Evolutionary conservation across 169 alveolate genomes (phyloP).

Genomic region (Prorocentrum cordatum): DNA sequence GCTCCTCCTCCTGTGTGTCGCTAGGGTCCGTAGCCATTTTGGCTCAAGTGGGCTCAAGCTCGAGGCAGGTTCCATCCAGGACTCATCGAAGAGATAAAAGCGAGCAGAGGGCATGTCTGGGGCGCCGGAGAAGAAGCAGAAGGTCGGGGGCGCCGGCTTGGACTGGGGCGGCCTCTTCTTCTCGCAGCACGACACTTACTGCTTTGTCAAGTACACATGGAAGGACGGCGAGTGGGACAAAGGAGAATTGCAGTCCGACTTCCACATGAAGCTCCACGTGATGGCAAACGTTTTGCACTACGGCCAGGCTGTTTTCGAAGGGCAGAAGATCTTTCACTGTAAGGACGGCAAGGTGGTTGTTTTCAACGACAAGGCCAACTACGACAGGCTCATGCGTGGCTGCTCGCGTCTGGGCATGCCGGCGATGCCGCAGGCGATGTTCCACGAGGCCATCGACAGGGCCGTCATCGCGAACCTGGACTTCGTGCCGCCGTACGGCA

Average conservation of each 20-base stretch:
- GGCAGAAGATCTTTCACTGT: slow-evolving; percentile 15
- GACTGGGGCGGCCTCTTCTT: slow-evolving; percentile 10
- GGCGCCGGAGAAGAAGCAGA: slow-evolving; percentile 8
- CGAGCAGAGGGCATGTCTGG: no score
- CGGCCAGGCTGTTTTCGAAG: slow-evolving; percentile 36
- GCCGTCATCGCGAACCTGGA: neutral
- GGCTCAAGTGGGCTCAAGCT: no score
- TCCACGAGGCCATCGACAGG: slow-evolving; percentile 7
- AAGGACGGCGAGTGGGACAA: slow-evolving; percentile 50
- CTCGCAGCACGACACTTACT: neutral
- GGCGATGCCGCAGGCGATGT: slow-evolving; percentile 24
- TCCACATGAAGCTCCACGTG: slow-evolving; percentile 4
- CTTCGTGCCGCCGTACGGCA: neutral
- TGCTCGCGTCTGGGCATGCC: slow-evolving; percentile 34
- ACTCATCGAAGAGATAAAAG: no score
- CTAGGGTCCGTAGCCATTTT: no score
- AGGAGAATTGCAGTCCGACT: slow-evolving; percentile 13
- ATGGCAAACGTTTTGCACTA: slow-evolving; percentile 17
- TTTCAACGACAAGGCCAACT: neutral
- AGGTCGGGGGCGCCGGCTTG: neutral
- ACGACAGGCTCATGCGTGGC: neutral
- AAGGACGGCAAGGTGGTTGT: neutral
- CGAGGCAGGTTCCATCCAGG: no score
- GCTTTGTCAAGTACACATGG: slow-evolving; percentile 11
- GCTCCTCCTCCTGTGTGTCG: no score